phyloP scores from a whole-genome alignment of 345 rosid species.

The Nasturtium officinale region DNA sequence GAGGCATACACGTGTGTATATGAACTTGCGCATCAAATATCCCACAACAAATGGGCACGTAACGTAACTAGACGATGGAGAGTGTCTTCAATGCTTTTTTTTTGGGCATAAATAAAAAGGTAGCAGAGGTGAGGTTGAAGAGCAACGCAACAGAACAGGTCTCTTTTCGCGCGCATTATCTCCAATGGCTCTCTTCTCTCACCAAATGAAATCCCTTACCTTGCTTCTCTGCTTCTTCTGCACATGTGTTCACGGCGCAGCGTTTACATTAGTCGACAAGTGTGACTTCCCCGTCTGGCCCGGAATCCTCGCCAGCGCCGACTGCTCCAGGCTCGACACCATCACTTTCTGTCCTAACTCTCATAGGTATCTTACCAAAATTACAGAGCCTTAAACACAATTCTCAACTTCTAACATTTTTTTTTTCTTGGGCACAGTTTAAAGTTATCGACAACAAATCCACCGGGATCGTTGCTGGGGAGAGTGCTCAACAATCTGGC shows the following conservation, averaged over 20 bases:
- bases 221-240: constrained; percentile 4
- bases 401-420: not conserved
- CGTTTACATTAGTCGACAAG: not conserved
- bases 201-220: not conserved
- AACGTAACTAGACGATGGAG: not conserved
- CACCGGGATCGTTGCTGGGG: too few relatives aligned
- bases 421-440: not conserved
- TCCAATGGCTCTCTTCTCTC: not conserved
- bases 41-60: too few relatives aligned
- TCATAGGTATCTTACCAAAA: not conserved
- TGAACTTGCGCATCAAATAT: too few relatives aligned
- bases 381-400: not conserved
- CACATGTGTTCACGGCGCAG: not conserved
- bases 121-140: not conserved
- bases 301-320: not conserved
- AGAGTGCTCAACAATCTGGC: not conserved
- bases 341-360: not conserved
- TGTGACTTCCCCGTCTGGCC: not conserved
- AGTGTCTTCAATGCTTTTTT: not conserved
- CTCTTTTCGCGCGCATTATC: not conserved
- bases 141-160: not conserved
- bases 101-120: too few relatives aligned
- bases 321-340: not conserved
- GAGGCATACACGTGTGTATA: not conserved
- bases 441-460: not conserved